phyloP scores from a whole-genome alignment of 768 basidiomycete species.

The Leccinellum rugosiceps region DNA sequence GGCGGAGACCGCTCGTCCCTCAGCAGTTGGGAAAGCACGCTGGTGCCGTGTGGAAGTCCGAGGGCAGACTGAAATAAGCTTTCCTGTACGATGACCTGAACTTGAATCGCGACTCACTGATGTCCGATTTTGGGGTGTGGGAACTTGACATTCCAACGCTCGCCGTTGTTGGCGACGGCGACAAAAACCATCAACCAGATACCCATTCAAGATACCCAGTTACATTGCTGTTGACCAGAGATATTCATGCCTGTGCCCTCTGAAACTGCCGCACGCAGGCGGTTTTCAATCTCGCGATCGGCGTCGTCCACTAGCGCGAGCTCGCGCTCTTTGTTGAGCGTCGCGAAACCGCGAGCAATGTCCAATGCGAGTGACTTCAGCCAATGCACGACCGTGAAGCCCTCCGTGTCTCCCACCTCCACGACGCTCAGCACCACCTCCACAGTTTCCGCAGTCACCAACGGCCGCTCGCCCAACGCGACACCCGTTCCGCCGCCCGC shows the following conservation, averaged over 20 bases:
- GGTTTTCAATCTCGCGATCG: slow-evolving; percentile 40
- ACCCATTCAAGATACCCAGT: slow-evolving; percentile 14
- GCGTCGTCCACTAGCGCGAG: slow-evolving; percentile 17
- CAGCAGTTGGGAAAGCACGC: not conserved
- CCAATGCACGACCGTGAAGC: slow-evolving; percentile 49
- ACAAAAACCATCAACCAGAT: slow-evolving; percentile 6
- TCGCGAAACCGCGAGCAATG: slow-evolving; percentile 50
- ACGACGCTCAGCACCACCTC: slow-evolving; percentile 28
- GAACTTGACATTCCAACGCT: slow-evolving; percentile 17
- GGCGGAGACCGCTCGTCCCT: not conserved
- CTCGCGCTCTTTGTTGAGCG: slow-evolving; percentile 41
- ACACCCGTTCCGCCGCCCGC: slow-evolving; percentile 43
- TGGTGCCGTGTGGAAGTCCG: no score
- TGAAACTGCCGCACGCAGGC: slow-evolving; percentile 49
- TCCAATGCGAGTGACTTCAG: slow-evolving; percentile 50
- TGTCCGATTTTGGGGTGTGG: slow-evolving; percentile 10
- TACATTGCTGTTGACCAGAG: slow-evolving; percentile 2
- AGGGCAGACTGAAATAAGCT: no score
- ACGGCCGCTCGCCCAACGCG: slow-evolving; percentile 46
- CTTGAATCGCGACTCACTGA: no score
- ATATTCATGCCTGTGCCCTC: slow-evolving; percentile 39
- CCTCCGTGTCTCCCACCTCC: slow-evolving; percentile 25
- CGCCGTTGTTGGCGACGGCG: slow-evolving; percentile 18
- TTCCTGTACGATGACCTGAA: no score
- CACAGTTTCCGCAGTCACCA: slow-evolving; percentile 20